Base-by-base conservation (phyloP, 192 early-diverging fungal species). In the Oehlia diaphana region DNA sequence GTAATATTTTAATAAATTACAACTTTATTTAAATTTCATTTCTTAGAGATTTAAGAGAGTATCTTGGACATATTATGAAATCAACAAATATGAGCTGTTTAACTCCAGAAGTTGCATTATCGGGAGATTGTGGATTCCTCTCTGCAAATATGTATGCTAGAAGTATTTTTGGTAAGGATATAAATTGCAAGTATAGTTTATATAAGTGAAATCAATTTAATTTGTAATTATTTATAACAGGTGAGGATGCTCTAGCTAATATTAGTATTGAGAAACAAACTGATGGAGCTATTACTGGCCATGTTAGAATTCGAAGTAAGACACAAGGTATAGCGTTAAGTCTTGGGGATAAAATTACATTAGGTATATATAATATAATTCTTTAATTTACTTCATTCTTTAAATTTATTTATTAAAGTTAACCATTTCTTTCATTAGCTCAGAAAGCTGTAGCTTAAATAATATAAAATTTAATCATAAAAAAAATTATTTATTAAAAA, bases 21-120 rank as follows among this genome's bases (percentile, higher is more conserved):
- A 1, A 31, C 31, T 31, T 14, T 77, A 67, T 35, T 7, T 75
- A 31, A 67, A 61, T 42, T 49, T 44, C 33, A 13, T 58, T 28
- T 72, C 42, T 10, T 78, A 94, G 93, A 66, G 94, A 99, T 82
- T 86, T 99, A 61, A 90, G 93, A 82, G 87, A 87, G 50, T 99
- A 97, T 82, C 86, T 99, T 14, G 84, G 93, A 50, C 97, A 98
- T 81, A 95, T 99, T 66, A 94, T 98, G 91, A 93, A 93, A 83
- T 92, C 93, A 2, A 98, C 98, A 42, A 98, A 99, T 85, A 97
- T 99, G 96, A 92, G 91, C n/a, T 99, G 98, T 83, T 83, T 99
- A 73, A 99, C 97, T 9, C 97, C 98, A 1, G 95, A 96, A 72
- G 89, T 93, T 61, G 95, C 96, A 35, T 85, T 99, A 23, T 90